Evolutionary conservation across 2,329 filamentous ascomycete genomes (phyloP), one percentile per base, ranked within the genome.

Genomic region (Whalleya microplaca): DNA sequence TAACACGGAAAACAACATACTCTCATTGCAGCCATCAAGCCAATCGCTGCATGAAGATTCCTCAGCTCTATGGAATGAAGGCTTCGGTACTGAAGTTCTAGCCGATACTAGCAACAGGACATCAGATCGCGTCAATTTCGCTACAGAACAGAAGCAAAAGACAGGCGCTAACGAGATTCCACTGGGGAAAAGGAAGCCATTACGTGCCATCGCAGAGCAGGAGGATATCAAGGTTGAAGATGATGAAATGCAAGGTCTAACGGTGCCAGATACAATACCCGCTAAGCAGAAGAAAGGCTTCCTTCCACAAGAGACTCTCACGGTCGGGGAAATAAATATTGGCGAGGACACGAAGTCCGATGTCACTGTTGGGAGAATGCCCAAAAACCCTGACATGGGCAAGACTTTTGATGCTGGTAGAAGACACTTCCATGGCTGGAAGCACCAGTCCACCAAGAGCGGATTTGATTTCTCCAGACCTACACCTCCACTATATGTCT

Each of bases 401-500:
- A 42, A 2, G 41, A 42, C 29, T 12, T 21, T 21, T 21, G 46
- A 12, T 53, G 58, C 20, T 49, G 58, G 9, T 29, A 58, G 1
- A 37, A 49, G 14, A 51, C 2, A 10, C 27, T 43, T 16, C 23
- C 40, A 55, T 21, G 45, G 50, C 27, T 51, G 48, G 45, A 55
- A 58, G 21, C 21, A 16, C 2, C 53, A 48, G 40, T 27, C 32
- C 7, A 14, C 29, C 19, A 40, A 6, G 2, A 32, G 21, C 19
- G 32, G 8, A 16, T 21, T 46, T 3, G 49, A 56, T 41, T n/a
- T 46, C 14, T 48, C 43, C 10, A 2, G 10, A 10, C 53, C 44
- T 8, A 62, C 57, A 1, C 50, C 56, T 2, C 32, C 42, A 9
- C 42, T 40, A 8, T 74, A 74, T 52, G 48, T 68, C 21, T 76